Evolutionary conservation across 225 moss, liverwort and hornwort species (phyloP).

Genomic region (Sphagnum tenellum): DNA sequence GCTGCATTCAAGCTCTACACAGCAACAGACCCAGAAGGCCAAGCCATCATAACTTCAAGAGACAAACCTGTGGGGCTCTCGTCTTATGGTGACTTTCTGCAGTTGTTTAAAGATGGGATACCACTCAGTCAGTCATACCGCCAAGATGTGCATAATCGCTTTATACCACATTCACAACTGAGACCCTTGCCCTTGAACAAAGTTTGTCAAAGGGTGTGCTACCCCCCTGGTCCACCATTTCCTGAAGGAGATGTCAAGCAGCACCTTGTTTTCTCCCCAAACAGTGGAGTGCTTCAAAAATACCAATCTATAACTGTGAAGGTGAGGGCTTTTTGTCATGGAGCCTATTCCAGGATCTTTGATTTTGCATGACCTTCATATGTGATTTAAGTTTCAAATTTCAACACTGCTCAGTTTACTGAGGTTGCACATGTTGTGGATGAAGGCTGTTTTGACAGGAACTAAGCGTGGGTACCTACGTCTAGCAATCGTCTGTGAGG

Average conservation of each 20-base stretch:
- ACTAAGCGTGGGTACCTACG: slow-evolving; percentile 64
- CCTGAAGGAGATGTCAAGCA: slow-evolving; percentile 29
- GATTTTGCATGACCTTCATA: no score
- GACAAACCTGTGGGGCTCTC: slow-evolving; percentile 13
- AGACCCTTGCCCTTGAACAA: slow-evolving; percentile 15
- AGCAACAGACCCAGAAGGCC: slow-evolving; percentile 24
- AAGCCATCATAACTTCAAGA: slow-evolving; percentile 22
- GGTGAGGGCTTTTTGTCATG: slow-evolving; percentile 5
- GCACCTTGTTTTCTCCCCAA: slow-evolving; percentile 28
- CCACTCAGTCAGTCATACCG: slow-evolving; percentile 5
- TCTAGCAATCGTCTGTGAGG: slow-evolving; percentile 64
- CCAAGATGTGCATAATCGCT: slow-evolving; percentile 3
- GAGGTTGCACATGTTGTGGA: neutral
- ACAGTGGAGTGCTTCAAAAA: slow-evolving; percentile 15
- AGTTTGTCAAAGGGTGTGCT: slow-evolving; percentile 29
- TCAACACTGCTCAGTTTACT: no score
- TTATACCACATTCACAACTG: neutral
- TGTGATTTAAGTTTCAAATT: no score
- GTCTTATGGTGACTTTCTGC: slow-evolving; percentile 52
- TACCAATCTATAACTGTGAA: slow-evolving; percentile 14
- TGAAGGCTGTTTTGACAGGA: slow-evolving; percentile 51
- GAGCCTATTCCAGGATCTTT: no score
- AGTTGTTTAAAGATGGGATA: slow-evolving; percentile 45
- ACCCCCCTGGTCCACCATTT: slow-evolving; percentile 22
- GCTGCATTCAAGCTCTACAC: slow-evolving; percentile 65